Evolutionary conservation across 306 rosid genomes (phyloP).

Genomic region (Purshia tridentata): DNA sequence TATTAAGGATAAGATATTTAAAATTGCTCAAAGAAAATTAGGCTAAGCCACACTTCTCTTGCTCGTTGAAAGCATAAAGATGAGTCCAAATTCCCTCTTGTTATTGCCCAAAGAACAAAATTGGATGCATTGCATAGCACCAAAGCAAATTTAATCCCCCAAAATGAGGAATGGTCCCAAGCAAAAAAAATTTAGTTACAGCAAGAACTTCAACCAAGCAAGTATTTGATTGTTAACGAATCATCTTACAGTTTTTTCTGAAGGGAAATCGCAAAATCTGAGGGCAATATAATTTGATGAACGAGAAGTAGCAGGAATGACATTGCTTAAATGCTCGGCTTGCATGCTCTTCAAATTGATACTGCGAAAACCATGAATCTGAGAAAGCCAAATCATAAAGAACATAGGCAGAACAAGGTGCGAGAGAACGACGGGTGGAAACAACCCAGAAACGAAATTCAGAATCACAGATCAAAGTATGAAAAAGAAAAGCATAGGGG

Average conservation of each 20-base stretch:
- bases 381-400: conserved; percentile 61
- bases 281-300: conserved; percentile 85
- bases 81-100: not conserved
- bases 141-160: not conserved
- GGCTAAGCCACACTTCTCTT: not conserved
- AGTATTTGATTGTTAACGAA: conserved; percentile 11
- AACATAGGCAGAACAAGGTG: conserved; percentile 29
- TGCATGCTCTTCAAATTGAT: conserved; percentile 92
- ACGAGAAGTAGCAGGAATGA: conserved; percentile 88
- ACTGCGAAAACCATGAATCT: conserved; percentile 89
- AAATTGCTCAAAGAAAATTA: conserved; percentile 1
- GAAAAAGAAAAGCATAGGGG: not conserved
- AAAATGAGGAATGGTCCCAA: not conserved
- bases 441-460: conserved; percentile 10
- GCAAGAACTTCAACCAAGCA: conserved; percentile 23
- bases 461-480: conserved; percentile 1
- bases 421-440: conserved; percentile 9
- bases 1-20: not conserved
- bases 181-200: not conserved
- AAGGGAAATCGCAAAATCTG: conserved; percentile 58
- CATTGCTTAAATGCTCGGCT: conserved; percentile 68
- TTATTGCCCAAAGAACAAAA: not conserved
- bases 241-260: conserved; percentile 50
- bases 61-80: too few relatives aligned
- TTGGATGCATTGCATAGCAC: conserved; percentile 4